Base-by-base conservation (phyloP, 2,329 filamentous ascomycete species). In the Stagonosporopsis rhizophila region DNA sequence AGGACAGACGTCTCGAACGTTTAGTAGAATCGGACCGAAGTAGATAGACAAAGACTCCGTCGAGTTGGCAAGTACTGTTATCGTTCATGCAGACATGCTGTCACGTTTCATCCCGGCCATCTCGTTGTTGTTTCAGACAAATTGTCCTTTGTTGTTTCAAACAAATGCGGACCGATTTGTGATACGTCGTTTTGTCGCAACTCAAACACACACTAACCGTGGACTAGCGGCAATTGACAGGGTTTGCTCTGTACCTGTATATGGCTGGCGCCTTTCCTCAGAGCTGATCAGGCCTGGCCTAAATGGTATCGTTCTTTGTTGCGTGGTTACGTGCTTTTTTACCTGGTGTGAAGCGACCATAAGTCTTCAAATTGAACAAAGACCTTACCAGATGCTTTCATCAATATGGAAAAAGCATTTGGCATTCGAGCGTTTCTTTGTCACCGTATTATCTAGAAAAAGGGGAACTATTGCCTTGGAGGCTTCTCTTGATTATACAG, bases 71-170 rank as follows among this genome's bases (percentile, higher is more conserved):
- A 41, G 44, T 41, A 50, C 34, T 40, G 34, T 20, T n/a, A 40
- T 46, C 17, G 41, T 56, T 51, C 46, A 50, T 56, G 46, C 52
- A 46, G 14, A 14, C 15, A 40, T 7, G n/a, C 20, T 42, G 52
- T 56, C 40, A 28, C 20, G 52, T 50, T 42, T 56, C 52, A 50
- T 9, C 12, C 2, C 37, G 17, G n/a, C 19, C 37, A 6, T 30
- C 28, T n/a, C 20, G 4, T 19, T 7, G 27, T 27, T 40, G 45
- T 46, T 56, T 35, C 40, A 51, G 41, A 41, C 28, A 41, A 30
- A 28, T 35, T n/a, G n/a, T n/a, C n/a, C n/a, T n/a, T n/a, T n/a
- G n/a, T n/a, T 40, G 45, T 46, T 56, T 35, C 40, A 51, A 46
- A 41, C 28, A 41, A 30, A 28, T 35, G 41, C 40, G 11, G 40